Evolutionary conservation across 1,284 basidiomycete species (phyloP).

Genomic region (Papiliotrema fonsecae): DNA sequence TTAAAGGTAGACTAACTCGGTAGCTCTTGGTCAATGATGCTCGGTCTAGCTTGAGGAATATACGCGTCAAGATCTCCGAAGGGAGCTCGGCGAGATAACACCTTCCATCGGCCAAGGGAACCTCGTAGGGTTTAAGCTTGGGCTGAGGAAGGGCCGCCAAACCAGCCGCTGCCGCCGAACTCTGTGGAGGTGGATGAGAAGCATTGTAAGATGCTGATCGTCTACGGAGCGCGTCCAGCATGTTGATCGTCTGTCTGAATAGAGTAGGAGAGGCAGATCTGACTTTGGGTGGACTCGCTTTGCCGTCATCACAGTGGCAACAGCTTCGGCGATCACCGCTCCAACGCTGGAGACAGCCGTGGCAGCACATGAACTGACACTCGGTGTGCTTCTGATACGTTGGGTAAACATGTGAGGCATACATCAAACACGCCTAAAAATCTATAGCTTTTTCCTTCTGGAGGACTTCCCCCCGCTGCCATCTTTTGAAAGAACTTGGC

Average conservation of each 20-base stretch:
- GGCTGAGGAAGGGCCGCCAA: neutral
- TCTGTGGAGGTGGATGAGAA: neutral
- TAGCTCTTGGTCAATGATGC: constrained; percentile 22
- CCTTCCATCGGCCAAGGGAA: constrained; percentile 17
- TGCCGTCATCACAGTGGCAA: too few species aligned
- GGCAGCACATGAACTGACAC: too few species aligned
- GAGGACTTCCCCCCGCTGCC: too few species aligned
- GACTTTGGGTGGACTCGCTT: too few species aligned
- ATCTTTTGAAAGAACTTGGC: too few species aligned
- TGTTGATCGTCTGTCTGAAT: neutral
- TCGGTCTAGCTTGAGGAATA: constrained; percentile 27
- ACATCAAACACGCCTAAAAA: too few species aligned
- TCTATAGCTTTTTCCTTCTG: too few species aligned
- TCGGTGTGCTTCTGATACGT: too few species aligned
- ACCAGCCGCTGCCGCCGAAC: neutral
- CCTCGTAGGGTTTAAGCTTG: constrained; percentile 19
- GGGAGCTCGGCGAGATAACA: constrained; percentile 27
- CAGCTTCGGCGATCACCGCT: too few species aligned
- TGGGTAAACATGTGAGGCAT: too few species aligned
- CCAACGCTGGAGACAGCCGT: too few species aligned
- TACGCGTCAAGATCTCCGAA: constrained; percentile 29
- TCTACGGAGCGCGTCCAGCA: neutral
- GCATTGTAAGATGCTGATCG: neutral
- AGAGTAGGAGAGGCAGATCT: neutral
- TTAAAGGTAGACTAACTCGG: constrained; percentile 5